Evolutionary conservation across 495 filamentous ascomycete species (phyloP).

Genomic region (Aspergillus bridgeri): DNA sequence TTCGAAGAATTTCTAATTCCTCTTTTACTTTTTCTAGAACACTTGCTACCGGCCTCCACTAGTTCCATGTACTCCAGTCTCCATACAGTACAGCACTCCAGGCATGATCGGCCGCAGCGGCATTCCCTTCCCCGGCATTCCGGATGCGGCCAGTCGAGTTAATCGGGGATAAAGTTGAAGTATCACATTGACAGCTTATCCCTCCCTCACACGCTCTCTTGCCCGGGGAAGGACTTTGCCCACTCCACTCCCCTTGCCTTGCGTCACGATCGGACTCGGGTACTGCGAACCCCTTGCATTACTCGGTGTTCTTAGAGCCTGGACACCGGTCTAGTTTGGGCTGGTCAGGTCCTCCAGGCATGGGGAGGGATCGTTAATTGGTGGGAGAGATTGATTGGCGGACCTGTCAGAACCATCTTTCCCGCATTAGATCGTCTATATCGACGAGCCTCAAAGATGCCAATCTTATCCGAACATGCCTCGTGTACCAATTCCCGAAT

Average conservation of each 20-base stretch:
- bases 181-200: background rate
- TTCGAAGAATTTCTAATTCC: too few species aligned
- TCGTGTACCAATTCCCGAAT: background rate
- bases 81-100: too few species aligned
- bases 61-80: background rate
- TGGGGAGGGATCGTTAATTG: background rate
- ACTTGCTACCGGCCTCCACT: background rate
- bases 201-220: background rate
- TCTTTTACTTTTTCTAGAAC: background rate
- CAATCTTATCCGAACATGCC: background rate
- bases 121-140: background rate
- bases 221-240: background rate
- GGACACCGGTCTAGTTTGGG: background rate
- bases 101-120: background rate
- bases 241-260: background rate
- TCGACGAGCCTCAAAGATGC: background rate
- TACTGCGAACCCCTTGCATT: background rate
- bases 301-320: background rate
- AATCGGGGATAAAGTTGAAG: conserved; percentile 1
- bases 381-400: too few species aligned
- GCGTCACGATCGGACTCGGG: background rate
- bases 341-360: background rate
- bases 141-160: background rate
- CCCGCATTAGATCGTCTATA: background rate
- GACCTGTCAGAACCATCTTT: too few species aligned